phyloP scores from a whole-genome alignment of 768 basidiomycete genomes.

The Boletus sp. region DNA sequence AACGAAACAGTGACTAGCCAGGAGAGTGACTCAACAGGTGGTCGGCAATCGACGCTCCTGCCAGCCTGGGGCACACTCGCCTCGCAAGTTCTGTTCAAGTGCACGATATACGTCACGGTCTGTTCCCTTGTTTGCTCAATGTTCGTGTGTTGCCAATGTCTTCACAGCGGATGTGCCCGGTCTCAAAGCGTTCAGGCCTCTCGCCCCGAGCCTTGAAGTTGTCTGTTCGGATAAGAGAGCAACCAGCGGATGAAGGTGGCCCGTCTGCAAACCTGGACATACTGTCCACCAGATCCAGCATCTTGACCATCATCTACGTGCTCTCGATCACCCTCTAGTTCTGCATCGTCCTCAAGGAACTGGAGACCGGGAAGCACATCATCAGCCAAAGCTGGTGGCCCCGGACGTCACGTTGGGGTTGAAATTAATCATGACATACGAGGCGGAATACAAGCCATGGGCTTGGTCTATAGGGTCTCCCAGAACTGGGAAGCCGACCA shows the following conservation, averaged over 20 bases:
- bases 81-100: no score
- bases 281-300: constrained; percentile 65
- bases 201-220: constrained; percentile 53
- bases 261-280: constrained; percentile 48
- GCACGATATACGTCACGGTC: no score
- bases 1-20: no score
- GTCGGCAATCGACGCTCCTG: no score
- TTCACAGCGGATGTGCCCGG: constrained; percentile 85
- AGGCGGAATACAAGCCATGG: constrained; percentile 63
- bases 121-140: no score
- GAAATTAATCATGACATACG: constrained; percentile 64
- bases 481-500: constrained; percentile 71
- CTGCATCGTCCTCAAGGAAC: constrained; percentile 55
- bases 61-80: no score
- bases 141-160: no score
- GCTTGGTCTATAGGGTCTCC: constrained; percentile 76
- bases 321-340: constrained; percentile 80
- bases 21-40: no score
- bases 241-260: no score
- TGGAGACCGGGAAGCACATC: constrained; percentile 83
- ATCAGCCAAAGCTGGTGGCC: constrained; percentile 83
- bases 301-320: constrained; percentile 72
- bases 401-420: constrained; percentile 64
- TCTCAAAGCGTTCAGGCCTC: constrained; percentile 49
- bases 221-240: constrained; percentile 71